phyloP scores from a whole-genome alignment of 176 grass and related monocot genomes.

The Lolium multiflorum region DNA sequence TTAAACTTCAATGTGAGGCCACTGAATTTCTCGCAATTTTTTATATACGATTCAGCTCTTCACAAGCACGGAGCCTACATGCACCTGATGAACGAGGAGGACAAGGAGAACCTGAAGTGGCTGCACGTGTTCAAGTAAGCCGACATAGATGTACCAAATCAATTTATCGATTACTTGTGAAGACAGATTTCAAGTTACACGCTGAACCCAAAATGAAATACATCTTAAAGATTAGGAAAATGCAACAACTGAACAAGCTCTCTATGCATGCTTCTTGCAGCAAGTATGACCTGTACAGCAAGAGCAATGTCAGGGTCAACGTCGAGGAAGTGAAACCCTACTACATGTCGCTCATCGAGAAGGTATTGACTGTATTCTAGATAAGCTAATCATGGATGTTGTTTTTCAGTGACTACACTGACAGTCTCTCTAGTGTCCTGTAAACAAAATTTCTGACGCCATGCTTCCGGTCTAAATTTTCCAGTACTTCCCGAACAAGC shows the following conservation, averaged over 20 bases:
- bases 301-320: conserved; percentile 88
- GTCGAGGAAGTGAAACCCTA: conserved; percentile 94
- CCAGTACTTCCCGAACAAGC: conserved; percentile 83
- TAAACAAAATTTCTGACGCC: conserved; percentile 2
- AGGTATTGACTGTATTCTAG: conserved; percentile 45
- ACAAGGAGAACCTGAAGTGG: conserved; percentile 92
- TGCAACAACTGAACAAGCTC: background rate
- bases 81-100: conserved; percentile 83
- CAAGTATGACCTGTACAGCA: conserved; percentile 96
- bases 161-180: background rate
- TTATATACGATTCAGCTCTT: conserved; percentile 55
- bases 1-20: background rate
- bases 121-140: conserved; percentile 89
- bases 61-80: conserved; percentile 88
- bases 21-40: background rate
- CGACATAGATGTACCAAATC: background rate
- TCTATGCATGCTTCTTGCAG: conserved; percentile 43
- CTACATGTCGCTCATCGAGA: conserved; percentile 87
- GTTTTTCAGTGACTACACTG: background rate
- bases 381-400: background rate
- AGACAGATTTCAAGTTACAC: no score
- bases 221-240: background rate
- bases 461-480: conserved; percentile 2
- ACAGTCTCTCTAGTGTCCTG: background rate
- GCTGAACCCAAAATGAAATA: no score